Conservation (phyloP, 2,329 filamentous ascomycete genomes). For the Ilyonectria mors-panacis region DNA sequence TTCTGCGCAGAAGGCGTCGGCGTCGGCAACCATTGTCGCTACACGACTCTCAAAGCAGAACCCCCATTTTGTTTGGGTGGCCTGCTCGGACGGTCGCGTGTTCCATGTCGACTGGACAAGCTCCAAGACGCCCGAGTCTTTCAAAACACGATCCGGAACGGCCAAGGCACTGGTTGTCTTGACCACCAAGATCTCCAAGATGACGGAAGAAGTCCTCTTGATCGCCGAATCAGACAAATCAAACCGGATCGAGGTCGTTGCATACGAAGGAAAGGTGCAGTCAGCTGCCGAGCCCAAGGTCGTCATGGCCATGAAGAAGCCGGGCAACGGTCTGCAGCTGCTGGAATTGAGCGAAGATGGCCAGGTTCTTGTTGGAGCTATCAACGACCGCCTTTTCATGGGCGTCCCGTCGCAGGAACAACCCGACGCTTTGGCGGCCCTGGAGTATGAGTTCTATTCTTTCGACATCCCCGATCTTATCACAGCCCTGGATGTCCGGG, state of each 20-base stretch:
- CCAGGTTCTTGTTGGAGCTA: slow-evolving; percentile 65
- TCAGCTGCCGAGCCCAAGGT: slow-evolving; percentile 51
- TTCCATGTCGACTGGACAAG: slow-evolving; percentile 73
- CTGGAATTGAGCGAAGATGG: slow-evolving; percentile 69
- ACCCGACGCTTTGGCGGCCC: slow-evolving; percentile 43
- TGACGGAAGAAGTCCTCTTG: slow-evolving; percentile 61
- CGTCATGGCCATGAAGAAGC: slow-evolving; percentile 56
- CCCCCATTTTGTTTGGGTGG: slow-evolving; percentile 71
- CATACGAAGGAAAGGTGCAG: slow-evolving; percentile 58
- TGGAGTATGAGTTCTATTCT: slow-evolving; percentile 69
- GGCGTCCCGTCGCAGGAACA: slow-evolving; percentile 46
- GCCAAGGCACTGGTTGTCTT: slow-evolving; percentile 63
- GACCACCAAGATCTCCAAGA: slow-evolving; percentile 53
- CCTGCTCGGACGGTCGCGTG: slow-evolving; percentile 70
- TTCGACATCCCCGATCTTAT: slow-evolving; percentile 75
- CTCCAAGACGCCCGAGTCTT: slow-evolving; percentile 57
- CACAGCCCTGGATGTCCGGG: slow-evolving; percentile 76
- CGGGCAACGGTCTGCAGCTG: slow-evolving; percentile 54
- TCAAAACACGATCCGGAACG: slow-evolving; percentile 59
- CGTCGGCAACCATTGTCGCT: slow-evolving; percentile 57
- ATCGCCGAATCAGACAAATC: slow-evolving; percentile 61
- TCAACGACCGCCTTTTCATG: slow-evolving; percentile 56
- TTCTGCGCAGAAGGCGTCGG: slow-evolving; percentile 43
- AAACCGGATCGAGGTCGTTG: slow-evolving; percentile 57
- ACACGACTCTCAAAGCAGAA: slow-evolving; percentile 57